Evolutionary conservation across 495 filamentous ascomycete genomes (phyloP).

Genomic region (Saxophila tyrrhenica): DNA sequence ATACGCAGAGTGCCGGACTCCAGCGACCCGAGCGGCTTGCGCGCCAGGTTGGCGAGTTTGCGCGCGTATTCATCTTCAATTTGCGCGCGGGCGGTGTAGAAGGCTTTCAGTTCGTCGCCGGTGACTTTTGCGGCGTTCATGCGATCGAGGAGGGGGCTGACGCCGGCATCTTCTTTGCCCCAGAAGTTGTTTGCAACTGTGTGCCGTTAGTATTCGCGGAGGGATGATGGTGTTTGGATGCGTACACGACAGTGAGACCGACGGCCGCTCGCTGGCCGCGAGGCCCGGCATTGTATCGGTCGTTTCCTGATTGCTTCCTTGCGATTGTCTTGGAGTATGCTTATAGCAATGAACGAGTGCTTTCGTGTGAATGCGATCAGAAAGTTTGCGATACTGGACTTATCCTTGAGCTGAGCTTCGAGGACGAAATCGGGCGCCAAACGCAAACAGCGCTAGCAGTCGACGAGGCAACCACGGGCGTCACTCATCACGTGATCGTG

Average conservation of each 20-base stretch:
- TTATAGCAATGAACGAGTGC: too few species aligned
- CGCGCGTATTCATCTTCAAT: conserved; percentile 98
- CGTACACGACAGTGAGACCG: conserved; percentile 54
- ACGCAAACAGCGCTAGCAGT: too few species aligned
- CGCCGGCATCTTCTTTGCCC: conserved; percentile 97
- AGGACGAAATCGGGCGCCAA: too few species aligned
- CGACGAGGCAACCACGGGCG: too few species aligned
- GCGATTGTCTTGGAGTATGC: too few species aligned
- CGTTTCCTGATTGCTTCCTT: too few species aligned
- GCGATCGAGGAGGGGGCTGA: conserved; percentile 82
- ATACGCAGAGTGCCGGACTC: conserved; percentile 72
- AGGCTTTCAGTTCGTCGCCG: conserved; percentile 83
- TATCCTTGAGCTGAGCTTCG: too few species aligned
- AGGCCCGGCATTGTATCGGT: conserved; percentile 48
- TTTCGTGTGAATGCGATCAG: too few species aligned
- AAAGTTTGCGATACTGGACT: too few species aligned
- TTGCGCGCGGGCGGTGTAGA: conserved; percentile 81
- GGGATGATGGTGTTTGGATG: neutral
- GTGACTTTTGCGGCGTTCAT: conserved; percentile 95
- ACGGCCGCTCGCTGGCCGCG: conserved; percentile 46
- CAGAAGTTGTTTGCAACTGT: conserved; percentile 98
- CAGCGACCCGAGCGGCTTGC: conserved; percentile 80
- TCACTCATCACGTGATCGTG: too few species aligned
- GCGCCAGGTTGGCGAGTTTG: conserved; percentile 73
- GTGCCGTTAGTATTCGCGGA: conserved; percentile 13